phyloP scores from a whole-genome alignment of 2,329 filamentous ascomycete genomes.

The Thermothelomyces thermophilus region DNA sequence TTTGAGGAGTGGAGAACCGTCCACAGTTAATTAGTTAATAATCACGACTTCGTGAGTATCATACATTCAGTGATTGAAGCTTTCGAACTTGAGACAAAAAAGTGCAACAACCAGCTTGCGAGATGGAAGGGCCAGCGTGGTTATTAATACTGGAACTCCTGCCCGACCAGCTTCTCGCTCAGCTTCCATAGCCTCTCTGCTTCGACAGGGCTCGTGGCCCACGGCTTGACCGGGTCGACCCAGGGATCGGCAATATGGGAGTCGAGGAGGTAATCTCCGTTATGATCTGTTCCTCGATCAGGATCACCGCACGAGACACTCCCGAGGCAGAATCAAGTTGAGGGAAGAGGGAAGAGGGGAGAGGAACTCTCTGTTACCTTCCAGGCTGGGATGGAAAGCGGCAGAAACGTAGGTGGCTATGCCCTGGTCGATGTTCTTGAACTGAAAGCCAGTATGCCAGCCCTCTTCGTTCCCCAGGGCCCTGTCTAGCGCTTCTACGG shows the following conservation, averaged over 20 bases:
- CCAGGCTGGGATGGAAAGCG: constrained; percentile 19
- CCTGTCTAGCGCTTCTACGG: constrained; percentile 6
- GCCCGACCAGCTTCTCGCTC: constrained; percentile 38
- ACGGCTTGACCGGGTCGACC: constrained; percentile 18
- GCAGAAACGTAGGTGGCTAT: constrained; percentile 22
- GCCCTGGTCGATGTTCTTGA: constrained; percentile 18
- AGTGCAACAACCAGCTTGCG: too few species aligned
- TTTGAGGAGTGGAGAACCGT: too few species aligned
- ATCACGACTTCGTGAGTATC: too few species aligned
- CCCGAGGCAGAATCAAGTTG: too few species aligned
- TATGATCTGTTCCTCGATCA: constrained; percentile 14
- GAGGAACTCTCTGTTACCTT: constrained; percentile 3
- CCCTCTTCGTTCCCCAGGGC: constrained; percentile 12
- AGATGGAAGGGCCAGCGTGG: too few species aligned
- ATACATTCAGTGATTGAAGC: too few species aligned
- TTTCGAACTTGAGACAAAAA: too few species aligned
- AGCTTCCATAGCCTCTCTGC: constrained; percentile 41
- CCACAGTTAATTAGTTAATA: too few species aligned
- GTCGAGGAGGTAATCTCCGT: constrained; percentile 23
- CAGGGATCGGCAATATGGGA: constrained; percentile 19
- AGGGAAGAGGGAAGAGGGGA: too few species aligned
- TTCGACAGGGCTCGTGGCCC: constrained; percentile 21
- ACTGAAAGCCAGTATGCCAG: constrained; percentile 5
- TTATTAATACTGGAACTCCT: constrained; percentile 31
- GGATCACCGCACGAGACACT: not conserved